Evolutionary conservation across 129 eudicot species (phyloP).

Genomic region (Escallonia rubra): DNA sequence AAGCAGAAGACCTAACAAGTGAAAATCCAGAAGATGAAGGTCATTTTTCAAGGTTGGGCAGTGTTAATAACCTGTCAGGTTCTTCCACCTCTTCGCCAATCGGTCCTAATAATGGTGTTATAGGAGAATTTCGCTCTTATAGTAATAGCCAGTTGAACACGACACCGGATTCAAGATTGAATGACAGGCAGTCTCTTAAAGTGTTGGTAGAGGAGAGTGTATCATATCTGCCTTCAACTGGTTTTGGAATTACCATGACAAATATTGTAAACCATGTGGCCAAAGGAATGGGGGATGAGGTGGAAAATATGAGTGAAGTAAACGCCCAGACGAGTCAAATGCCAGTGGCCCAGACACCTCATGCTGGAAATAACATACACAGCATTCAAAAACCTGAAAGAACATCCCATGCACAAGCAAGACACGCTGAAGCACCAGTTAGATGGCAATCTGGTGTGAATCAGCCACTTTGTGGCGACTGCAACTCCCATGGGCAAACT

Average conservation of each 20-base stretch:
- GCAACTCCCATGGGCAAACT: conserved; percentile 7
- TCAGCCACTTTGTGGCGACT: conserved; percentile 1
- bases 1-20: conserved; percentile 42
- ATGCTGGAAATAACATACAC: too few relatives aligned
- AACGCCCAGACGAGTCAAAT: conserved; percentile 20
- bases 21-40: conserved; percentile 15
- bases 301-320: conserved; percentile 19
- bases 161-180: conserved; percentile 20
- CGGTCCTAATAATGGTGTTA: conserved; percentile 11
- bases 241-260: conserved; percentile 7
- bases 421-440: conserved; percentile 19
- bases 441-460: conserved; percentile 12
- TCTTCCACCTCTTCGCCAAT: conserved; percentile 13
- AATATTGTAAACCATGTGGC: conserved; percentile 9
- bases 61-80: conserved; percentile 6
- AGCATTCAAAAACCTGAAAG: too few relatives aligned
- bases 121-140: conserved; percentile 17
- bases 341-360: background rate
- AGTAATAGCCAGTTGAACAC: conserved; percentile 24
- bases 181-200: conserved; percentile 17
- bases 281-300: conserved; percentile 3
- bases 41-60: conserved; percentile 8
- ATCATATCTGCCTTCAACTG: conserved; percentile 23
- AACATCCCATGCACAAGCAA: background rate
- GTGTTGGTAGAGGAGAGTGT: conserved; percentile 30